Evolutionary conservation across 176 grass and related monocot species (phyloP), one percentile per base, ranked within the genome.

Genomic region (Triticum turgidum): DNA sequence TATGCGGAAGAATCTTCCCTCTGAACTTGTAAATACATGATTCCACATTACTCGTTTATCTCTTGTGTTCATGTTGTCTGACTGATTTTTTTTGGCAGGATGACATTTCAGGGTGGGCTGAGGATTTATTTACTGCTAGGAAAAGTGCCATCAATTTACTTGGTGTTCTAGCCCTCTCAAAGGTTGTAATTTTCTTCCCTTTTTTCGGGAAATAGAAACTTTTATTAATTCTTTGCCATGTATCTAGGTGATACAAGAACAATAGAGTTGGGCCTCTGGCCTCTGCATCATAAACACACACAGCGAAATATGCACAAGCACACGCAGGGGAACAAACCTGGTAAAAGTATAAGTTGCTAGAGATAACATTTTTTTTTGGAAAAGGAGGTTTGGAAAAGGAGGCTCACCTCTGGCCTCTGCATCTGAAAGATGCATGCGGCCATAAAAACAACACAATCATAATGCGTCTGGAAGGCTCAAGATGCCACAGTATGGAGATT

Each of bases 81-180:
- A 30, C 69, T 83, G 61, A 89, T 76, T n/a, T 61, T 47, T 89
- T 13, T 69, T 76, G 67, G 64, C 89, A 98, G 95, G 95, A 98
- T 76, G 95, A 93, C 77, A 88, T 94, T 91, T 91, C 93, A 80
- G 95, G 95, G 83, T 98, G 91, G 95, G 81, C 87, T 77, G 95
- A 93, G 83, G 93, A 95, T 91, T 88, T 98, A 81, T 98, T 98
- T 87, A 95, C 93, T 61, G 89, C 93, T 37, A 95, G 93, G 80
- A 98, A 95, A 92, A 98, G 93, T 83, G 95, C 95, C 54, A 98
- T 94, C 76, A 98, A 95, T 95, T 84, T 95, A 79, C 93, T 98
- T 87, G 91, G 95, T 82, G 89, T 93, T 84, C 90, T 98, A 87
- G 89, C 95, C 25, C 83, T 93, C 73, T 95, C 95, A 65, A 98